phyloP scores from a whole-genome alignment of 169 alveolate species.

The Amoebophrya sp. region DNA sequence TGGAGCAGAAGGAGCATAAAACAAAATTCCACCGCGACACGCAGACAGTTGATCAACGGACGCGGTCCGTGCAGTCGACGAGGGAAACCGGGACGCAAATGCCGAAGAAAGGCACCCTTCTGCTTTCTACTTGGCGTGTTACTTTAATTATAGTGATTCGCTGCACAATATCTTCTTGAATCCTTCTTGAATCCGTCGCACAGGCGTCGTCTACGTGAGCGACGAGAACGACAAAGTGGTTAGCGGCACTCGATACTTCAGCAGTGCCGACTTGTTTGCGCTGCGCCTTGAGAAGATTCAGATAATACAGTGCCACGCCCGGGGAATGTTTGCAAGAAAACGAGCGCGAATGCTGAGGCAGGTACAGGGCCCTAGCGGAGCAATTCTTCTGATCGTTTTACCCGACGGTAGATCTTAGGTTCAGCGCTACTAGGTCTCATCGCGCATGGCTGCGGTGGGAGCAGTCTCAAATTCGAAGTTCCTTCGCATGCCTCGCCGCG shows the following conservation, averaged over 20 bases:
- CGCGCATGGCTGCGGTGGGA: too few relatives aligned
- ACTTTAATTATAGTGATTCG: too few relatives aligned
- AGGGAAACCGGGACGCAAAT: neutral
- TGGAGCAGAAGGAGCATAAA: neutral
- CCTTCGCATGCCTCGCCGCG: too few relatives aligned
- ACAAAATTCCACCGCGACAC: too few relatives aligned
- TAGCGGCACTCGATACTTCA: neutral
- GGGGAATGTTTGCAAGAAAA: neutral
- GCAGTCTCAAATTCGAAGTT: too few relatives aligned
- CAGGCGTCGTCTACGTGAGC: neutral
- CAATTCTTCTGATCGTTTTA: too few relatives aligned
- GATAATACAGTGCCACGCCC: neutral
- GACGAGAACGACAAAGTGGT: neutral
- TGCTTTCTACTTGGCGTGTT: too few relatives aligned
- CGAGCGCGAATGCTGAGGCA: neutral
- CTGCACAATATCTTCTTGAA: too few relatives aligned
- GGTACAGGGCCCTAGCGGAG: too few relatives aligned
- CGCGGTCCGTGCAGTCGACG: neutral
- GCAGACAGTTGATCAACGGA: neutral
- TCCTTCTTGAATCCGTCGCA: too few relatives aligned
- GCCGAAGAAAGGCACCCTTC: neutral
- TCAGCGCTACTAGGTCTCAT: too few relatives aligned
- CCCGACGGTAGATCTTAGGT: too few relatives aligned
- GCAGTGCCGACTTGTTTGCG: neutral
- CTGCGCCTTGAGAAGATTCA: neutral